Evolutionary conservation across 305 asterid species (phyloP).

Genomic region (Striga hermonthica): DNA sequence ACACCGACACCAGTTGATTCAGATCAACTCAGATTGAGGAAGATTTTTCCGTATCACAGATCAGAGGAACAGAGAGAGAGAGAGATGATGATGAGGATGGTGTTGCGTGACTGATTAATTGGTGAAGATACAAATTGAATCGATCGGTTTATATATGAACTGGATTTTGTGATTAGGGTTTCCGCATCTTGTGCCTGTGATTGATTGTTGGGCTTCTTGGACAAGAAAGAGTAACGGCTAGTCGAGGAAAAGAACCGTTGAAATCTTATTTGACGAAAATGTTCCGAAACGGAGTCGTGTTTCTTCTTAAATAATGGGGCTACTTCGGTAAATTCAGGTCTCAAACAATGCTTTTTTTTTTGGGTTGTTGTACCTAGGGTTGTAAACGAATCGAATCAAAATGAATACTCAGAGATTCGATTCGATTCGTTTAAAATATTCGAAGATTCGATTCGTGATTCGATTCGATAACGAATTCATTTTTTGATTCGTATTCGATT

Average conservation of each 20-base stretch:
- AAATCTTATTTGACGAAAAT: slow-evolving; percentile 32
- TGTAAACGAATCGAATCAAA: too few relatives aligned
- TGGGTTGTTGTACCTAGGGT: too few relatives aligned
- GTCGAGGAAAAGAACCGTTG: slow-evolving; percentile 39
- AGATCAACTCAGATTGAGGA: too few relatives aligned
- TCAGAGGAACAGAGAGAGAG: slow-evolving; percentile 6
- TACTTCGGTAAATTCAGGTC: slow-evolving; percentile 19
- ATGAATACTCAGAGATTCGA: too few relatives aligned
- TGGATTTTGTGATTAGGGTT: slow-evolving; percentile 34
- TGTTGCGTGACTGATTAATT: slow-evolving; percentile 17
- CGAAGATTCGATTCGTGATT: too few relatives aligned
- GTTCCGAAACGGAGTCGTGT: slow-evolving; percentile 6
- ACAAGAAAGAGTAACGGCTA: slow-evolving; percentile 33
- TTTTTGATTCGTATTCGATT: too few relatives aligned
- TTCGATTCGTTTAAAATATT: too few relatives aligned
- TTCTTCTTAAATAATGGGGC: slow-evolving; percentile 7
- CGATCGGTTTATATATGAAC: slow-evolving; percentile 30
- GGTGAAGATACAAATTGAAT: slow-evolving; percentile 12
- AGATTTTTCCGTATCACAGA: not conserved
- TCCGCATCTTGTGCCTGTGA: not conserved
- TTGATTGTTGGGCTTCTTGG: not conserved
- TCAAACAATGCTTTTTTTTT: too few relatives aligned
- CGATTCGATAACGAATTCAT: too few relatives aligned
- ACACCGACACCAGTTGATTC: not conserved
- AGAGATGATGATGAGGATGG: slow-evolving; percentile 22